These are phyloP conservation scores for Asclepias syriaca DNA, from an alignment of 257 asterid species.

Conservation along the genomic window DNA sequence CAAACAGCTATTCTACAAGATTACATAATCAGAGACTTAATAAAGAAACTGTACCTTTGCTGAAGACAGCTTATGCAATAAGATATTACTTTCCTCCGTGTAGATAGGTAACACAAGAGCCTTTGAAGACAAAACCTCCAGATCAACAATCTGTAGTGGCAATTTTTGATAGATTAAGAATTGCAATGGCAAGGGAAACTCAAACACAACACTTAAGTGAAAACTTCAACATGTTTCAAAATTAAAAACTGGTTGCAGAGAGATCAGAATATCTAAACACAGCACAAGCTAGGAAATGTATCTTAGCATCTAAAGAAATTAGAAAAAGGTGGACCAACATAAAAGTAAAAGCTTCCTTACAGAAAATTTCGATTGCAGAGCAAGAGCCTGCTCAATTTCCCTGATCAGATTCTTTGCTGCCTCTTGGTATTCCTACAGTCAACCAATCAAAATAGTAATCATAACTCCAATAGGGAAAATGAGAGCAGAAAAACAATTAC, in stretches of 20 bases:
- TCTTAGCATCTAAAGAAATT: neutral
- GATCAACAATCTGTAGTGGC: constrained; percentile 55
- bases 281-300: neutral
- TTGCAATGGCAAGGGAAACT: neutral
- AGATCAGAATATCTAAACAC: neutral
- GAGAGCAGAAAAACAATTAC: neutral
- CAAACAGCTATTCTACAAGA: neutral
- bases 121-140: constrained; percentile 55
- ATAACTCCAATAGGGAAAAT: neutral
- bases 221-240: constrained; percentile 6
- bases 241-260: constrained; percentile 6
- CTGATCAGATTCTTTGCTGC: constrained; percentile 54
- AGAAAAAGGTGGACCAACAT: constrained; percentile 13
- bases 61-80: constrained; percentile 56
- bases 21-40: neutral
- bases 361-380: constrained; percentile 35
- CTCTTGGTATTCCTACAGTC: constrained; percentile 51
- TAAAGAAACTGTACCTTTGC: constrained; percentile 49
- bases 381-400: constrained; percentile 60
- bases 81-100: constrained; percentile 52
- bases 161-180: constrained; percentile 5
- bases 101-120: constrained; percentile 50
- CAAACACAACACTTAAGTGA: neutral
- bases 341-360: constrained; percentile 42
- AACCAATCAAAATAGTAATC: constrained; percentile 12